phyloP scores from a whole-genome alignment of 768 basidiomycete genomes.

The Lanmaoa rubissima region DNA sequence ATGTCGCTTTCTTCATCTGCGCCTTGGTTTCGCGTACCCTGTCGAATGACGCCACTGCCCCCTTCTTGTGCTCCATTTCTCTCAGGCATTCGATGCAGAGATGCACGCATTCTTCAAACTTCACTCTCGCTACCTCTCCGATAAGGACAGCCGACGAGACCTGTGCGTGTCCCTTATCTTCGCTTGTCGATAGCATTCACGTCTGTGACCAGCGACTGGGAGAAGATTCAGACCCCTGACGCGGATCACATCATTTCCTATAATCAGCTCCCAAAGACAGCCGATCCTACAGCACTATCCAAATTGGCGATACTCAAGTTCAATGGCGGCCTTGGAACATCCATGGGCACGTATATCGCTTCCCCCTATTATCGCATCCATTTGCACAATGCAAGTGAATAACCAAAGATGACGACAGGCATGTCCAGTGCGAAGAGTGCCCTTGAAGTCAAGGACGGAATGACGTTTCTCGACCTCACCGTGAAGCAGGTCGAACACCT shows the following conservation, averaged over 20 bases:
- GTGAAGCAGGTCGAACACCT: constrained; percentile 96
- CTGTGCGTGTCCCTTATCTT: constrained; percentile 54
- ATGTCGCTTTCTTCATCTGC: constrained; percentile 26
- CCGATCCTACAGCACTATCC: constrained; percentile 67
- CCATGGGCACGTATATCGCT: constrained; percentile 61
- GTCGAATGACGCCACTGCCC: constrained; percentile 14
- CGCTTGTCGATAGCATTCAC: constrained; percentile 8
- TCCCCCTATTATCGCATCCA: background rate
- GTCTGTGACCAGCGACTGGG: constrained; percentile 66
- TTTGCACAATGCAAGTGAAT: background rate
- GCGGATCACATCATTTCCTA: constrained; percentile 86
- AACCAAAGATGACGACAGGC: constrained; percentile 37
- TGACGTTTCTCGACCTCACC: constrained; percentile 95
- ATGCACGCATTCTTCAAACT: constrained; percentile 97
- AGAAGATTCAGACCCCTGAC: constrained; percentile 83
- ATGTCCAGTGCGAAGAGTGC: constrained; percentile 89
- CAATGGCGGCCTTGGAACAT: constrained; percentile 91
- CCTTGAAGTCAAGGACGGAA: constrained; percentile 94
- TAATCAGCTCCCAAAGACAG: constrained; percentile 58
- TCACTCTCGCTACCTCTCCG: constrained; percentile 90
- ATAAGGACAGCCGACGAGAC: constrained; percentile 82
- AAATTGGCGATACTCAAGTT: constrained; percentile 96
- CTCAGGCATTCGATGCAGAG: constrained; percentile 76
- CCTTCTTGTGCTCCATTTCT: constrained; percentile 6
- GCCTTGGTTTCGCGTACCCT: constrained; percentile 38